Base-by-base conservation (phyloP, 2,329 filamentous ascomycete species). In the Scedosporium boydii region DNA sequence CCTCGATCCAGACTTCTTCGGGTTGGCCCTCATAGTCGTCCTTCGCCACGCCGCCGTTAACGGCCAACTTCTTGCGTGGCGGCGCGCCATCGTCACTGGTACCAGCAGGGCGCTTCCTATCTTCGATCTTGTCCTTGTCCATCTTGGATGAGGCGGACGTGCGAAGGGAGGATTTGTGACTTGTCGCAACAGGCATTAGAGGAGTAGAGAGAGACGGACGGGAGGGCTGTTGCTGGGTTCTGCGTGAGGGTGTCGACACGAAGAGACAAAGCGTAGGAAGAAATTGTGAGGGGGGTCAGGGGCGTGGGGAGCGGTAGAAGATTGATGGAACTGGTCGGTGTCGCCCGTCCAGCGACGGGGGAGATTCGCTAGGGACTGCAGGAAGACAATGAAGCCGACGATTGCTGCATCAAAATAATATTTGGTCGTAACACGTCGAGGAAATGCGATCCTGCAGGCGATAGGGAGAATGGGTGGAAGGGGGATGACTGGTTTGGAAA, bases 81-180 rank as follows among this genome's bases (percentile, higher is more conserved):
- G 93, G 93, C 67, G 89, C 90, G 72, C 90, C 81, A 69, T 97
- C 91, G 75, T 95, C 90, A 71, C 85, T 80, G 73, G 88, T 89
- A 77, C 85, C 83, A 73, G 92, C 90, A 73, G 92, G 89, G 85
- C 95, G 87, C 85, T 99, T 99, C 85, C 95, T 91, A 82, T 98
- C 95, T 84, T 99, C 95, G 93, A 98, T 99, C 62, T 65, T 66
- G 42, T 66, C 65, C 60, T 65, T 66, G 55, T 66, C 65, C 63
- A 65, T 64, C 85, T 95, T 96, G 81, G 87, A 82, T 79, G 90
- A 83, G 83, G 87, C 87, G 80, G 91, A 88, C 82, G 89, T 86
- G 84, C 87, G 85, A 82, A 87, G 83, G 73, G 78, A 76, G 77
- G 87, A 82, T 77, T 86, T 84, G 75, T 83, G 82, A 69, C 85